Evolutionary conservation across 768 basidiomycete species (phyloP).

Genomic region (Mycena rosella): DNA sequence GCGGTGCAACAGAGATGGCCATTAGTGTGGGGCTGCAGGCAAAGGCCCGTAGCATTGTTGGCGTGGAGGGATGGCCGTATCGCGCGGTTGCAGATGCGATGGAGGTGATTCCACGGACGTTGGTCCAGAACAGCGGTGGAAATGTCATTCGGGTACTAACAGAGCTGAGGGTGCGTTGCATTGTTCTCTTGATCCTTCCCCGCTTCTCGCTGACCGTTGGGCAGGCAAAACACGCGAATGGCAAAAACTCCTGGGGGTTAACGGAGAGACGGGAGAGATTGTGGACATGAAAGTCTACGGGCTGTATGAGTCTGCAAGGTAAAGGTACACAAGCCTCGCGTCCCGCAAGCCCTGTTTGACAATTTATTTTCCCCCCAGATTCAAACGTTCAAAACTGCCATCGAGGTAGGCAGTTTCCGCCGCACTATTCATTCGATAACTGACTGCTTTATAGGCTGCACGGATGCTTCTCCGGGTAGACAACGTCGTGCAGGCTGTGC

Average conservation of each 20-base stretch:
- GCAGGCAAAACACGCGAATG: slow-evolving; percentile 95
- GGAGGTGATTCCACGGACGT: slow-evolving; percentile 95
- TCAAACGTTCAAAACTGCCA: slow-evolving; percentile 96
- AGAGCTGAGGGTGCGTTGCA: slow-evolving; percentile 82
- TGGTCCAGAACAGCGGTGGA: slow-evolving; percentile 95
- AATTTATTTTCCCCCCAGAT: slow-evolving; percentile 63
- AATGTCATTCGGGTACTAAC: slow-evolving; percentile 95
- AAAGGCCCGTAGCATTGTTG: slow-evolving; percentile 83
- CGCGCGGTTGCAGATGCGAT: slow-evolving; percentile 95
- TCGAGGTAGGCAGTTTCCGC: slow-evolving; percentile 72
- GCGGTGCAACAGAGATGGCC: slow-evolving; percentile 99
- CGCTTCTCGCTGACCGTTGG: slow-evolving; percentile 15
- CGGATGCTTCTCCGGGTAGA: slow-evolving; percentile 94
- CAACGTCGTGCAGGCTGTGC: slow-evolving; percentile 91
- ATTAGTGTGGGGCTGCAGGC: slow-evolving; percentile 88
- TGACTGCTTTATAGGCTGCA: slow-evolving; percentile 67
- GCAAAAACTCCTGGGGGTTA: slow-evolving; percentile 92
- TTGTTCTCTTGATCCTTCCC: neutral
- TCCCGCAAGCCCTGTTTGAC: neutral
- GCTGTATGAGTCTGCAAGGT: slow-evolving; percentile 96
- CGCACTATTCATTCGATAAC: slow-evolving; percentile 7
- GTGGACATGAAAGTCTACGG: slow-evolving; percentile 97
- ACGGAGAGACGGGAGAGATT: slow-evolving; percentile 96
- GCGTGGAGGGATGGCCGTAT: slow-evolving; percentile 93
- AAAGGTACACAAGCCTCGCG: slow-evolving; percentile 65